A percentile compares a stretch with the other conserved stretches of the same genome.
These are phyloP conservation scores for Globisporangium heterothallicum DNA, from an alignment of 352 stramenopile species.

Conservation along the genomic window DNA sequence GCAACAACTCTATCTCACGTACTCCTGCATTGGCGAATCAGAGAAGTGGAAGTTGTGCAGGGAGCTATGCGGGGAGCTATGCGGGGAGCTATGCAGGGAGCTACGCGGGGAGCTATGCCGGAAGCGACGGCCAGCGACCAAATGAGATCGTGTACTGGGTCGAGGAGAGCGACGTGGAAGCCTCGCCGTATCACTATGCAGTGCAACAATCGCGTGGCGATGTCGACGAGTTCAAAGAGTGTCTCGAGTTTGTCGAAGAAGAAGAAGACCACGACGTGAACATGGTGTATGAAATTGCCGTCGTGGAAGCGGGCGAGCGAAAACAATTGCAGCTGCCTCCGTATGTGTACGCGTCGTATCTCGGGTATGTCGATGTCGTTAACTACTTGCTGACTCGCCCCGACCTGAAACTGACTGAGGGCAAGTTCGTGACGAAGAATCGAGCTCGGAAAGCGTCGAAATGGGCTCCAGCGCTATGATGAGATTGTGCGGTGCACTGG, in stretches of 20 bases:
- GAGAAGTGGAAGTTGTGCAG: not conserved
- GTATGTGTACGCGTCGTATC: slow-evolving; percentile 1
- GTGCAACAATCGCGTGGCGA: not conserved
- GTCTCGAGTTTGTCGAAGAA: not conserved
- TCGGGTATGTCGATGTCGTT: not conserved
- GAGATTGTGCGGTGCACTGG: too few species aligned
- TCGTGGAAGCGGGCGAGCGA: not conserved
- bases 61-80: not conserved
- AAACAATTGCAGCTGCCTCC: not conserved
- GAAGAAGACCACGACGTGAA: not conserved
- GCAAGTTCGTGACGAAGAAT: not conserved
- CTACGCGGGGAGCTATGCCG: not conserved
- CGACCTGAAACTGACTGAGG: not conserved
- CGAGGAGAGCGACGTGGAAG: slow-evolving; percentile 20
- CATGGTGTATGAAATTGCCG: not conserved
- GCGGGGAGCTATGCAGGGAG: not conserved
- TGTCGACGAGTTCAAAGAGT: not conserved
- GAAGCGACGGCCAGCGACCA: not conserved
- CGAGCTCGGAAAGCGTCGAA: not conserved
- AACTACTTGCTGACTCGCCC: not conserved
- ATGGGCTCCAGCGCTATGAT: not conserved
- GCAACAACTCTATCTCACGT: not conserved
- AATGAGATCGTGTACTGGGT: not conserved
- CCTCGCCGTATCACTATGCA: not conserved
- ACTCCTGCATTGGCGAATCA: too few species aligned